Percentiles rank a stretch among this genome's conserved stretches.
Evolutionary conservation across 1,139 yeast species (phyloP).

Genomic region (Pichia sp.): DNA sequence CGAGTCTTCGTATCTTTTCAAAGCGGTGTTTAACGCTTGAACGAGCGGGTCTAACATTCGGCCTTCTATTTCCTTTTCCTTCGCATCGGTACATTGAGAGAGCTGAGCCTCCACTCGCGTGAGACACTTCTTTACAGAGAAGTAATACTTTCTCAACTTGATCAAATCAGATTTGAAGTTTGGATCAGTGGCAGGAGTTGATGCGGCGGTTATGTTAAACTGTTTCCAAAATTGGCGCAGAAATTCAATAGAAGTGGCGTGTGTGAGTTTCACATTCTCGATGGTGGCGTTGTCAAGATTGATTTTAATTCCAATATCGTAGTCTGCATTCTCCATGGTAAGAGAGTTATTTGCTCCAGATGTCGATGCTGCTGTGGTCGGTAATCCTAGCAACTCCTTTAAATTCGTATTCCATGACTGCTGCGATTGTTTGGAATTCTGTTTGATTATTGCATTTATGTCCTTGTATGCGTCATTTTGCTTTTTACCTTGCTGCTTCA

Average conservation of each 20-base stretch:
- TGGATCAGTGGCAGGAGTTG: slow-evolving; percentile 39
- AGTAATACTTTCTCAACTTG: slow-evolving; percentile 35
- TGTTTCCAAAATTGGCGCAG: slow-evolving; percentile 65
- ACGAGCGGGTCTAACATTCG: slow-evolving; percentile 31
- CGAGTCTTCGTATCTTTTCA: slow-evolving; percentile 29
- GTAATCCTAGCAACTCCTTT: slow-evolving; percentile 10
- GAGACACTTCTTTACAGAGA: slow-evolving; percentile 40
- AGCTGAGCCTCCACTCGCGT: slow-evolving; percentile 37
- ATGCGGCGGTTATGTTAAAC: slow-evolving; percentile 36
- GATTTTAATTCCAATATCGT: slow-evolving; percentile 14
- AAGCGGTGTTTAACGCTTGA: slow-evolving; percentile 33
- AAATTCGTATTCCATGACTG: slow-evolving; percentile 33
- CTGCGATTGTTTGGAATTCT: slow-evolving; percentile 47
- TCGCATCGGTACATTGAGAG: slow-evolving; percentile 17
- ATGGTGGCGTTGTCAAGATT: slow-evolving; percentile 18
- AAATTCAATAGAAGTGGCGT: slow-evolving; percentile 65
- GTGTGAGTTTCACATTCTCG: slow-evolving; percentile 43
- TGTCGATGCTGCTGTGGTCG: slow-evolving; percentile 8
- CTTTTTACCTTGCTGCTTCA: slow-evolving; percentile 33
- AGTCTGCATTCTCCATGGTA: slow-evolving; percentile 17
- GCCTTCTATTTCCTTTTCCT: slow-evolving; percentile 22
- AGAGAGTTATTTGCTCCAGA: slow-evolving; percentile 9
- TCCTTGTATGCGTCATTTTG: slow-evolving; percentile 38
- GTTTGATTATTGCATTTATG: slow-evolving; percentile 44
- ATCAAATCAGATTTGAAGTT: slow-evolving; percentile 37